Evolutionary conservation across 179 eudicot genomes (phyloP).

Genomic region (Carnegiea gigantea): DNA sequence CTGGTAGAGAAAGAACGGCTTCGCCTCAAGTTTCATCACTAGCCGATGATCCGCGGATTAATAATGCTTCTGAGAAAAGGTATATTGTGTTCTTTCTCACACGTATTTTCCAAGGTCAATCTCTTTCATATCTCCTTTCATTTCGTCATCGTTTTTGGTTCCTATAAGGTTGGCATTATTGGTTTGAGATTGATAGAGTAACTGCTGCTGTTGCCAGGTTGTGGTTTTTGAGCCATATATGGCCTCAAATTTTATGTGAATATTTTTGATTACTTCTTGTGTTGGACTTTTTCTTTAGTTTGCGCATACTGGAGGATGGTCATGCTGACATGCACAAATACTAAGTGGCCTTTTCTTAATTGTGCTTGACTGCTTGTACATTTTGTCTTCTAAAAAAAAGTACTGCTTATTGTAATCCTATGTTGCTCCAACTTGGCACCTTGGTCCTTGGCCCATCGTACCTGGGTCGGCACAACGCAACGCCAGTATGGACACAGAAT

Average conservation of each 20-base stretch:
- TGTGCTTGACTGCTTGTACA: too few relatives aligned
- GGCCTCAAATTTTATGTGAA: background rate
- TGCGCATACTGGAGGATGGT: background rate
- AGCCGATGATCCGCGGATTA: constrained; percentile 31
- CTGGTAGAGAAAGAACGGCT: constrained; percentile 45
- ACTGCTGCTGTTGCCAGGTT: background rate
- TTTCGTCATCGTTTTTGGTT: background rate
- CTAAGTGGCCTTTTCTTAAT: too few relatives aligned
- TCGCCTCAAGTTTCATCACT: constrained; percentile 35
- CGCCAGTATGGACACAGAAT: too few relatives aligned
- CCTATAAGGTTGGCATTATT: background rate
- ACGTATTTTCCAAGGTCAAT: background rate
- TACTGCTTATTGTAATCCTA: too few relatives aligned
- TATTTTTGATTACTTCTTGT: background rate
- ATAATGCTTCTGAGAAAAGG: constrained; percentile 51
- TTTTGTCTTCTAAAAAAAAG: too few relatives aligned
- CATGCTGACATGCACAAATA: background rate
- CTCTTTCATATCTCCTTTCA: background rate
- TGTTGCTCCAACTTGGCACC: too few relatives aligned
- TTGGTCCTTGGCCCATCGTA: too few relatives aligned
- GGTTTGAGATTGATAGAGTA: background rate
- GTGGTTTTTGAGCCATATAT: background rate
- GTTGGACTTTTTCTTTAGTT: background rate
- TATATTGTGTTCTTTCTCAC: constrained; percentile 26
- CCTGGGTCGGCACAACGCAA: too few relatives aligned